These are phyloP conservation scores for Kokia cookei DNA, from an alignment of 441 rosid genomes.

Conservation along the genomic window DNA sequence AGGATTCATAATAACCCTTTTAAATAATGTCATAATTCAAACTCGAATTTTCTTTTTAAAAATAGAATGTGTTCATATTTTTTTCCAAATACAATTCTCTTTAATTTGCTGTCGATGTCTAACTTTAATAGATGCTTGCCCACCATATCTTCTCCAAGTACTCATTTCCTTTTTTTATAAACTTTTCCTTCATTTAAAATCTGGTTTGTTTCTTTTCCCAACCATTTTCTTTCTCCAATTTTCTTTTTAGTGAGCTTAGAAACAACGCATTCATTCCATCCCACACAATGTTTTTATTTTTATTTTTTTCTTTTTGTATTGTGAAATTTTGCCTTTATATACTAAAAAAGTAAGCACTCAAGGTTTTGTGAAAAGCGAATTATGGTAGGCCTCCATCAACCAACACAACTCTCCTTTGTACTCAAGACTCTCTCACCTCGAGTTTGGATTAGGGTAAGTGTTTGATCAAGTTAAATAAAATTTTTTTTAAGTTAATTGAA, in stretches of 20 bases:
- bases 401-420: slow-evolving; percentile 10
- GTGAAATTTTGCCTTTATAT: background rate
- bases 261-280: slow-evolving; percentile 66
- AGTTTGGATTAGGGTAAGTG: too few species aligned
- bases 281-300: slow-evolving; percentile 32
- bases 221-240: slow-evolving; percentile 17
- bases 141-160: slow-evolving; percentile 38
- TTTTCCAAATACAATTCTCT: too few species aligned
- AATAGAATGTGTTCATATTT: too few species aligned
- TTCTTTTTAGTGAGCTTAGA: slow-evolving; percentile 54
- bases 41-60: too few species aligned
- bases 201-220: slow-evolving; percentile 14
- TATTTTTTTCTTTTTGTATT: background rate
- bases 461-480: too few species aligned
- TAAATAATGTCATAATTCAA: too few species aligned
- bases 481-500: too few species aligned
- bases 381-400: slow-evolving; percentile 27
- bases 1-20: too few species aligned
- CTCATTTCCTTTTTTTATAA: slow-evolving; percentile 23
- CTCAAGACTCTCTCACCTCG: slow-evolving; percentile 9
- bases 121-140: slow-evolving; percentile 45
- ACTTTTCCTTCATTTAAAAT: slow-evolving; percentile 15
- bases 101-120: too few species aligned
- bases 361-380: slow-evolving; percentile 28
- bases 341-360: slow-evolving; percentile 34